A percentile compares a stretch with the other conserved stretches of the same genome.
phyloP scores from a whole-genome alignment of 768 basidiomycete genomes.

The Russula brevipes region DNA sequence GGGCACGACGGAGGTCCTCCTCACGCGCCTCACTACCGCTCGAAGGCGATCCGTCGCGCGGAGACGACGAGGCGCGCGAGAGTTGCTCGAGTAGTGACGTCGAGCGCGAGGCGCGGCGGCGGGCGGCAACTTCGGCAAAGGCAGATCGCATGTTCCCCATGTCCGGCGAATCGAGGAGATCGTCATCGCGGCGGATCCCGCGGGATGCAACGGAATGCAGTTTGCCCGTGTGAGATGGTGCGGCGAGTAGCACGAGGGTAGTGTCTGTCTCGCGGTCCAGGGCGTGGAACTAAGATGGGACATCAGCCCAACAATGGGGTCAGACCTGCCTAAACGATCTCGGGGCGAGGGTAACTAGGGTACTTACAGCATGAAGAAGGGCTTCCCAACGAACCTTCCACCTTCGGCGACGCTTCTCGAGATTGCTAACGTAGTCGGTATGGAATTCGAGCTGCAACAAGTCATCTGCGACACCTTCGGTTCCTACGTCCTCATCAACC shows the following conservation, averaged over 20 bases:
- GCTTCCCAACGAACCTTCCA: slow-evolving; percentile 78
- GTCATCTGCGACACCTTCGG: slow-evolving; percentile 69
- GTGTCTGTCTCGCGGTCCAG: slow-evolving; percentile 78
- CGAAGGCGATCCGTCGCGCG: slow-evolving; percentile 53
- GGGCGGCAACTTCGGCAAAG: slow-evolving; percentile 56
- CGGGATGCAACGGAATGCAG: slow-evolving; percentile 61
- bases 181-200: slow-evolving; percentile 55
- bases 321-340: slow-evolving; percentile 32
- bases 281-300: slow-evolving; percentile 57
- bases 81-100: slow-evolving; percentile 47
- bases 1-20: slow-evolving; percentile 59
- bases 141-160: slow-evolving; percentile 49
- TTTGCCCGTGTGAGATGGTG: slow-evolving; percentile 68
- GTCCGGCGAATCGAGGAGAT: slow-evolving; percentile 42
- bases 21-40: slow-evolving; percentile 45
- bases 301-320: slow-evolving; percentile 27
- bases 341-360: not conserved
- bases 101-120: slow-evolving; percentile 46
- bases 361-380: slow-evolving; percentile 61
- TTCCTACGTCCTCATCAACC: slow-evolving; percentile 64
- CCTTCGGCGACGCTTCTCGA: slow-evolving; percentile 60
- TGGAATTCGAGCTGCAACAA: slow-evolving; percentile 73
- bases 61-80: slow-evolving; percentile 37
- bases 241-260: slow-evolving; percentile 67
- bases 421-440: slow-evolving; percentile 59